Percentiles rank a stretch among this genome's conserved stretches.
Evolutionary conservation across 768 basidiomycete species (phyloP).

Genomic region (Clitopilus passeckerianus): DNA sequence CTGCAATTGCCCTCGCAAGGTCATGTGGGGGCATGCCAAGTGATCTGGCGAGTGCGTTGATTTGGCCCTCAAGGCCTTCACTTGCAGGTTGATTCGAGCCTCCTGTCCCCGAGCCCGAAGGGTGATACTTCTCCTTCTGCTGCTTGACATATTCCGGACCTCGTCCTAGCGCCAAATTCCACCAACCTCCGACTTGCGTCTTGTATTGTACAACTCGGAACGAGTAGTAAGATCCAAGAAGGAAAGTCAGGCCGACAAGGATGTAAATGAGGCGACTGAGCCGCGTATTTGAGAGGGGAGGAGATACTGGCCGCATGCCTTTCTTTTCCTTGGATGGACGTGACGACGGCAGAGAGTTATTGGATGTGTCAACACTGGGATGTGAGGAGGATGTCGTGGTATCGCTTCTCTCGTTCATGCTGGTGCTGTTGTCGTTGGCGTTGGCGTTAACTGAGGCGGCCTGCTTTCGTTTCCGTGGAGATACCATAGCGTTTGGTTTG

Average conservation of each 20-base stretch:
- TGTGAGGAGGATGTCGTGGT: not conserved
- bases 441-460: not conserved
- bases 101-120: not conserved
- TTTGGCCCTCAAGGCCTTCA: constrained; percentile 44
- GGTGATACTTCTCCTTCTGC: not conserved
- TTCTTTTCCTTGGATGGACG: constrained; percentile 11
- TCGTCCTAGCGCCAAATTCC: constrained; percentile 43
- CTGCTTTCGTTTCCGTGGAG: not conserved
- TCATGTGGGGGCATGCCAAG: constrained; percentile 59
- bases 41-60: constrained; percentile 55
- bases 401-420: not conserved
- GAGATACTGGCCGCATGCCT: constrained; percentile 27
- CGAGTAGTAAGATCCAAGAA: constrained; percentile 45
- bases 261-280: constrained; percentile 46
- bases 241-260: constrained; percentile 32
- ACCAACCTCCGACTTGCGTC: constrained; percentile 56
- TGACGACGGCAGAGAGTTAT: constrained; percentile 21
- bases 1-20: constrained; percentile 60
- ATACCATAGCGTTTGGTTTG: not conserved
- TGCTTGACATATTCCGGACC: constrained; percentile 19
- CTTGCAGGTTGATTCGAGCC: not conserved
- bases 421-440: not conserved
- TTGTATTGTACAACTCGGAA: constrained; percentile 46
- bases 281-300: constrained; percentile 39
- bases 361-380: not conserved